Evolutionary conservation across 2,329 filamentous ascomycete species (phyloP), one percentile per base, ranked within the genome.

Genomic region (Paramyrothecium roridum): DNA sequence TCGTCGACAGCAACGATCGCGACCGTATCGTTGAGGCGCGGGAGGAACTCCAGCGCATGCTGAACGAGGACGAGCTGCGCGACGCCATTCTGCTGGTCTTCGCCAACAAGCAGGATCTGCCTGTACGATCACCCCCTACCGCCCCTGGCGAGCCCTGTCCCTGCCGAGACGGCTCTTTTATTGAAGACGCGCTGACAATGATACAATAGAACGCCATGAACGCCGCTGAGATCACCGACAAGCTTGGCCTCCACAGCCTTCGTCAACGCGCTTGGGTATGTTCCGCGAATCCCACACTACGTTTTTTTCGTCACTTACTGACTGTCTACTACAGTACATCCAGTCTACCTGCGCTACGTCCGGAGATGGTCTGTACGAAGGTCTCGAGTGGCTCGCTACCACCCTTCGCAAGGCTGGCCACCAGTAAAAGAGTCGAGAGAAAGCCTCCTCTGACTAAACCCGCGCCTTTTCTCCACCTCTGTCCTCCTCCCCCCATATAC

Each of bases 91-190:
- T 99, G 67, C 81, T 99, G 70, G 93, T 99, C 70, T 99, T 99
- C 72, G 95, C 95, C 79, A 99, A 99, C 88, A 99, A 99, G 85
- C 95, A 99, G 84, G 95, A 99, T 93, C 82, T 98, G 77, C 89
- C 89, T 68, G 95, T 97, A 83, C 76, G 92, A 84, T 58, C 57
- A 56, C 57, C 53, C 56, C 54, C 40, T 43, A 54, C 53, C 33
- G 6, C 26, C 26, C 26, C 26, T 10, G 26, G 26, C 26, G 26
- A 10, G 10, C n/a, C 26, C 26, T 30, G 10, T 6, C 10, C 10
- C 26, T 30, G 49, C 17, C 49, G 49, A 45, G 6, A 51, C 17
- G 48, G n/a, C 21, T 30, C 19, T 46, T 16, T 46, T 16, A 19
- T 16, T 17, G 16, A 48, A 48, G 17, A 23, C 26, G 12, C 48